Evolutionary conservation across 805 yeast genomes (phyloP), one percentile per base, ranked within the genome.

Genomic region (Candida ovalis): DNA sequence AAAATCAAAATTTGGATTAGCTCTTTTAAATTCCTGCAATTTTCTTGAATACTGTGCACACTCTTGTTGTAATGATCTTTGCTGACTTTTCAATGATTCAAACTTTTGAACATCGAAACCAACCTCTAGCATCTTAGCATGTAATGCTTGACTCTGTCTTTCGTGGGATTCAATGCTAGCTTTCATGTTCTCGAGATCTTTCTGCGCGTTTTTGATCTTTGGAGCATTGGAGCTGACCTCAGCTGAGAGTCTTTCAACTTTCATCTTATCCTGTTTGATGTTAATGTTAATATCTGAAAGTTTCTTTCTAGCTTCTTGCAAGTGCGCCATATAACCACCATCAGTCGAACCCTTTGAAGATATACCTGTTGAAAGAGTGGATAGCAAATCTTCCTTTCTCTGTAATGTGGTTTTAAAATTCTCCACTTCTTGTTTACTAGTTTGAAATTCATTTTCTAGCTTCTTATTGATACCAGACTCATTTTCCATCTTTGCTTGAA

Each of bases 331-430:
- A 64, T 88, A 91, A 8, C 97, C 97, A 30, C 86, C 83, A 57
- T 83, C 85, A 0, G 83, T 71, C 0, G 82, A 75, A 46, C 95
- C 96, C 50, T 80, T 82, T 0, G 95, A 80, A 0, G 96, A 86
- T n/a, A 91, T 82, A 58, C 97, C 97, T 0, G 96, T 88, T 0
- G 90, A 82, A 37, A 91, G 72, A 0, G 95, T 84, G 0, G 94
- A 86, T 9, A 88, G 68, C 10, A 91, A 72, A 52, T 91, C 97
- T 57, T 88, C 92, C 56, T 86, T 88, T 50, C 72, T 75, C 30
- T 72, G 70, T 42, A 77, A 72, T 13, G 73, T 72, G 4, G 68
- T 71, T 51, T 80, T 82, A 46, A 81, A 54, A 0, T 62, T 59
- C 2, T 66, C 69, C 21, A 86, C 68, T n/a, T 67, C 60, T 1